Conservation (phyloP, 73 alveolate genomes). For the Tetrahymena thermophila region DNA sequence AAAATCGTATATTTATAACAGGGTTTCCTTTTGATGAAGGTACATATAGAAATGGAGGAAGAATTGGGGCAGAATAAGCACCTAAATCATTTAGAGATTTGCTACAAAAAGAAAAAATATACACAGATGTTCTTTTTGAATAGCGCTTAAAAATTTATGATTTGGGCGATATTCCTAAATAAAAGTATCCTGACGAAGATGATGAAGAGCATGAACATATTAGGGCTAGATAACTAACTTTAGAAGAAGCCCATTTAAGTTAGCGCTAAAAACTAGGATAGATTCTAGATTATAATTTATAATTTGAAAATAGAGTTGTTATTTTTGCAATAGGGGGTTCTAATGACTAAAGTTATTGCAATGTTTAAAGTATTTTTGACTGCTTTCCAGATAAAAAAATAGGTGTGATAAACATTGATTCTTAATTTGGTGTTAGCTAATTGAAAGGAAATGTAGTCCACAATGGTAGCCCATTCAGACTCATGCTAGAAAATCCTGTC, state of each 20-base stretch:
- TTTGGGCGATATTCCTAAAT: neutral
- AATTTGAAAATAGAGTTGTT: constrained; percentile 5
- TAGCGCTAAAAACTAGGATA: constrained; percentile 11
- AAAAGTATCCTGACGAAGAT: neutral
- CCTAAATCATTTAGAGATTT: neutral
- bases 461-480: constrained; percentile 47
- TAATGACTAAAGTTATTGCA: constrained; percentile 37
- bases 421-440: constrained; percentile 55
- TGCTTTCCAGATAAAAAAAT: constrained; percentile 10
- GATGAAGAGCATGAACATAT: neutral
- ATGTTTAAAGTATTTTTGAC: constrained; percentile 29
- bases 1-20: neutral
- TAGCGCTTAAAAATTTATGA: neutral
- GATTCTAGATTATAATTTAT: constrained; percentile 4
- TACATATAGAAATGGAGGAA: neutral
- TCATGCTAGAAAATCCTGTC: constrained; percentile 34
- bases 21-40: constrained; percentile 4
- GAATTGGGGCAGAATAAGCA: neutral
- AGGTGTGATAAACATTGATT: constrained; percentile 46
- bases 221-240: neutral
- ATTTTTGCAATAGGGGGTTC: constrained; percentile 47
- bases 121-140: neutral
- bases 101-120: neutral
- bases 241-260: constrained; percentile 6
- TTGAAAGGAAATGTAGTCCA: constrained; percentile 19